phyloP scores from a whole-genome alignment of 139 green algal species.

The Auxenochlorella protothecoides region DNA sequence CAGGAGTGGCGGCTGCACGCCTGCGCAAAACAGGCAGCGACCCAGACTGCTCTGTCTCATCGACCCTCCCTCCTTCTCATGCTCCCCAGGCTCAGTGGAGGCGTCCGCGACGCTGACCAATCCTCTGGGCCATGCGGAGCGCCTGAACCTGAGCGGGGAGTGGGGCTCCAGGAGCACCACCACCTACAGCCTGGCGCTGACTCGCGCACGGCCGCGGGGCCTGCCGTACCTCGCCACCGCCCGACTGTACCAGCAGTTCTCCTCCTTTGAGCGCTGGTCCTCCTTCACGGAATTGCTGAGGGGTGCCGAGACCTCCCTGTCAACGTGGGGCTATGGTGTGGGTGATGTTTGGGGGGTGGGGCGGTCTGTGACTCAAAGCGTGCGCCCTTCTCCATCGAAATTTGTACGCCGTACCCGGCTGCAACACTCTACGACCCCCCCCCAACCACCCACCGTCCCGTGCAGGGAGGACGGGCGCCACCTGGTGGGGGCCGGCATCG shows the following conservation, averaged over 20 bases:
- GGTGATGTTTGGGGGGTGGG: not conserved
- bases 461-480: conserved; percentile 39
- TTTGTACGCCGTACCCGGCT: not conserved
- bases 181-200: conserved; percentile 23
- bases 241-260: conserved; percentile 25
- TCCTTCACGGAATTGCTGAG: conserved; percentile 36
- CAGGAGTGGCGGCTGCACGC: not conserved
- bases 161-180: conserved; percentile 43
- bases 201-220: conserved; percentile 29
- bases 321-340: conserved; percentile 15
- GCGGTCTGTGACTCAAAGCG: not conserved
- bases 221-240: conserved; percentile 23
- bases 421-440: not conserved
- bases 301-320: conserved; percentile 21
- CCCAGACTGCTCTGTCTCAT: not conserved
- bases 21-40: too few relatives aligned
- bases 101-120: conserved; percentile 37
- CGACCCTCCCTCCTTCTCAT: not conserved
- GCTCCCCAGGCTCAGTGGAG: conserved; percentile 41
- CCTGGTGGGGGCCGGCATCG: conserved; percentile 51
- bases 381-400: not conserved
- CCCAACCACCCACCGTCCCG: not conserved
- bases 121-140: conserved; percentile 38
- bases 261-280: conserved; percentile 26
- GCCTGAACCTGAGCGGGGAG: conserved; percentile 27